Conservation (phyloP, 2,329 filamentous ascomycete genomes). For the Furcasterigmium furcatum region DNA sequence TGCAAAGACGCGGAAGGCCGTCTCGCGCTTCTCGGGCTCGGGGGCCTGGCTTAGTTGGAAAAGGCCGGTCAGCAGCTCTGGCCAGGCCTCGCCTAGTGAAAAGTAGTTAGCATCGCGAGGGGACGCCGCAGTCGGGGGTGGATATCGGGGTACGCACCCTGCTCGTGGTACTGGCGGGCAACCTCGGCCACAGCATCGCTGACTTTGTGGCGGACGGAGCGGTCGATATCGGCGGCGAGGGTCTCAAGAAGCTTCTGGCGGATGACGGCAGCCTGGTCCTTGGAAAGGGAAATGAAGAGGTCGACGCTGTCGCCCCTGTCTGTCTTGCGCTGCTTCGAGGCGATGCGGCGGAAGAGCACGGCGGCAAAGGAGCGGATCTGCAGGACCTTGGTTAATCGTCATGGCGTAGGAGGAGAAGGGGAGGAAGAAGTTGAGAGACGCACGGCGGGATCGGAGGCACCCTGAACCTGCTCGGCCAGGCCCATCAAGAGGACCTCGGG, state of each 20-base stretch:
- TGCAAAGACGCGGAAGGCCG: constrained; percentile 91
- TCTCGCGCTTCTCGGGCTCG: constrained; percentile 82
- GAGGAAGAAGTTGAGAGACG: constrained; percentile 11
- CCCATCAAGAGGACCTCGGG: constrained; percentile 93
- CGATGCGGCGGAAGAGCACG: constrained; percentile 90
- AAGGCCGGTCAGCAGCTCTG: constrained; percentile 79
- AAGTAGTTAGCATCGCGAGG: constrained; percentile 8
- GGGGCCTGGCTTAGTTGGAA: constrained; percentile 88
- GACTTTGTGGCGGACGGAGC: constrained; percentile 85
- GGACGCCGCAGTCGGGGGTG: not conserved
- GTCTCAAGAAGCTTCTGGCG: constrained; percentile 79
- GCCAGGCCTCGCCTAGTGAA: constrained; percentile 82
- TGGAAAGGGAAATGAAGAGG: constrained; percentile 76
- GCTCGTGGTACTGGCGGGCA: constrained; percentile 90
- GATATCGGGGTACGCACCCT: constrained; percentile 55
- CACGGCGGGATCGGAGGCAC: constrained; percentile 71
- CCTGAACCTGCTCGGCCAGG: constrained; percentile 85
- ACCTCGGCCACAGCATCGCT: constrained; percentile 97
- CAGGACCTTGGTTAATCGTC: not conserved
- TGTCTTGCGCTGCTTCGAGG: constrained; percentile 82
- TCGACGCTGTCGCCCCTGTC: constrained; percentile 70
- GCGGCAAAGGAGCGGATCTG: constrained; percentile 89
- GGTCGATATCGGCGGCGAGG: constrained; percentile 68
- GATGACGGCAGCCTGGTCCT: constrained; percentile 73
- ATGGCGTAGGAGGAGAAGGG: constrained; percentile 1